These are phyloP conservation scores for Fusarium austroafricanum DNA, from an alignment of 2,329 filamentous ascomycete genomes.

Conservation along the genomic window DNA sequence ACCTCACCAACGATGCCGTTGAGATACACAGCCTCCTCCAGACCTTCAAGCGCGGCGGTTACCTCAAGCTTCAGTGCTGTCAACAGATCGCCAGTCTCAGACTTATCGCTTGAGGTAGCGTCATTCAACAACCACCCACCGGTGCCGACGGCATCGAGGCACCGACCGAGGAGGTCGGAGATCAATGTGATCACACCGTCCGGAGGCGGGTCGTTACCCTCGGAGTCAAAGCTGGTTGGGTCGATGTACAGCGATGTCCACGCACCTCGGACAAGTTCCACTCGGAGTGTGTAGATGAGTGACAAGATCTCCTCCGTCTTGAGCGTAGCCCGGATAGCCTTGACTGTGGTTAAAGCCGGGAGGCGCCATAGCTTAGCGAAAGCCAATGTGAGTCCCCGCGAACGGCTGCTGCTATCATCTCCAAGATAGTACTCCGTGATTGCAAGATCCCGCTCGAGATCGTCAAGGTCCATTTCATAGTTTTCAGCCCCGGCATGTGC, in stretches of 20 bases:
- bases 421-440: conserved; percentile 75
- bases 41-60: conserved; percentile 75
- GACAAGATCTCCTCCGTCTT: conserved; percentile 75
- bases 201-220: conserved; percentile 60
- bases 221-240: conserved; percentile 59
- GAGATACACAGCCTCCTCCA: conserved; percentile 75
- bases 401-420: conserved; percentile 71
- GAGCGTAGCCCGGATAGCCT: conserved; percentile 71
- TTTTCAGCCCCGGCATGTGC: conserved; percentile 47
- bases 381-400: conserved; percentile 73
- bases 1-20: conserved; percentile 74
- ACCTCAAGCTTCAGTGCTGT: conserved; percentile 75
- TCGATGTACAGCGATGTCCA: conserved; percentile 82
- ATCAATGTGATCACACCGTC: conserved; percentile 78
- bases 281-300: conserved; percentile 77
- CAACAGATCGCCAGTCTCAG: conserved; percentile 72
- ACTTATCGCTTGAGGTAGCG: conserved; percentile 62
- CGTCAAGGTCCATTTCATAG: conserved; percentile 67
- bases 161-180: conserved; percentile 76
- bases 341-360: conserved; percentile 68
- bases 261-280: conserved; percentile 78
- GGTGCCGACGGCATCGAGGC: conserved; percentile 79
- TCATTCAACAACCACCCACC: conserved; percentile 79
- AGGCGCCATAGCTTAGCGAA: conserved; percentile 77
- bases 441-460: conserved; percentile 73